A percentile compares a stretch with the other conserved stretches of the same genome.
Conservation (phyloP, 306 rosid species). For the Dalbergia oliveri region DNA sequence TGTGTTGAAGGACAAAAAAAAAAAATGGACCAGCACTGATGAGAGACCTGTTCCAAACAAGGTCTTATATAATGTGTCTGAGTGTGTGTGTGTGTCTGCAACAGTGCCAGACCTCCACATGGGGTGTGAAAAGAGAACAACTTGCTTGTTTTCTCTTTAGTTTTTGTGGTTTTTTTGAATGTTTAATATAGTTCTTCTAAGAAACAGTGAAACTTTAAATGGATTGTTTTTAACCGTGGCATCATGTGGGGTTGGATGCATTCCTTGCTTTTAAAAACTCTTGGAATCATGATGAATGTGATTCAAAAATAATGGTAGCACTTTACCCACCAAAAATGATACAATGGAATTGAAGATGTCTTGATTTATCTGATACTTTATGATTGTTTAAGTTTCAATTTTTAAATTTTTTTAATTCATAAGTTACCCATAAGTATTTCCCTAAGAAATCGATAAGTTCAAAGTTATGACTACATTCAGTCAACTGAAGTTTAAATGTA, state of each 20-base stretch:
- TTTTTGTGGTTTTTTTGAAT: not conserved
- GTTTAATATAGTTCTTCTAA: not conserved
- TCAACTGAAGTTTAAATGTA: too few relatives aligned
- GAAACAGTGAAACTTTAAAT: conserved; percentile 26
- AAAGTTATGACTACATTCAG: too few relatives aligned
- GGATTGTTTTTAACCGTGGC: conserved; percentile 33
- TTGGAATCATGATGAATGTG: conserved; percentile 38
- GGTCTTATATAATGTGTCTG: conserved; percentile 58
- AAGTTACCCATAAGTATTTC: too few relatives aligned
- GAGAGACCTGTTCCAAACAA: conserved; percentile 44
- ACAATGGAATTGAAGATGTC: not conserved
- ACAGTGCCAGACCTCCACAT: conserved; percentile 35
- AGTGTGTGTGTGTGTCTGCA: not conserved
- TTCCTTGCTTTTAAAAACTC: conserved; percentile 9
- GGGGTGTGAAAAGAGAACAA: conserved; percentile 41
- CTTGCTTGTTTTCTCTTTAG: not conserved
- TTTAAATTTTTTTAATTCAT: too few relatives aligned
- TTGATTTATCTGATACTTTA: too few relatives aligned
- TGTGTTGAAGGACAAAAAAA: conserved; percentile 34
- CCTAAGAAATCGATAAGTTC: too few relatives aligned
- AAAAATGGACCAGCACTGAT: conserved; percentile 43
- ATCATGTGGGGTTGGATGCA: conserved; percentile 55
- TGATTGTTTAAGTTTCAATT: too few relatives aligned
- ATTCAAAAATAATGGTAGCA: conserved; percentile 45
- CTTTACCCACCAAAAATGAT: conserved; percentile 46